Evolutionary conservation across 2,329 filamentous ascomycete genomes (phyloP).

Genomic region (Diaporthe citri): DNA sequence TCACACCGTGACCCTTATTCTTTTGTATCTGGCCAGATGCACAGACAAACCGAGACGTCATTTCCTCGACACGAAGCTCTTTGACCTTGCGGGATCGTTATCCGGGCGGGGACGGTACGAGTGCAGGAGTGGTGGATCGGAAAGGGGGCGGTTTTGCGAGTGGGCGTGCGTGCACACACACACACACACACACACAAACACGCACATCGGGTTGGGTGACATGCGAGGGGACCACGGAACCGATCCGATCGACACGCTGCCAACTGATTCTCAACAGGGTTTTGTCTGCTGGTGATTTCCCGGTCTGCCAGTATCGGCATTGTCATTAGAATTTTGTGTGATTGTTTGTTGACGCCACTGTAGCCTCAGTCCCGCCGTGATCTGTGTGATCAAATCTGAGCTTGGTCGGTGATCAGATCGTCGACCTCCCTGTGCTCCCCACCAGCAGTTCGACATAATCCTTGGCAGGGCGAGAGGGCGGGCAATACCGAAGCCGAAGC

Average conservation of each 20-base stretch:
- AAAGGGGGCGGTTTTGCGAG: conserved; percentile 10
- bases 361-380: conserved; percentile 20
- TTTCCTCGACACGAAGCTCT: conserved; percentile 13
- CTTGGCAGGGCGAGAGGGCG: background rate
- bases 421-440: background rate
- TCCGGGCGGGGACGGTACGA: conserved; percentile 12
- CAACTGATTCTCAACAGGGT: conserved; percentile 4
- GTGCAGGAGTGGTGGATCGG: conserved; percentile 7
- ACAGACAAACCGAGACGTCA: conserved; percentile 2
- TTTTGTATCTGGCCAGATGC: background rate
- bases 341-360: background rate
- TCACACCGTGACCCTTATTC: background rate
- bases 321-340: background rate
- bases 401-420: background rate
- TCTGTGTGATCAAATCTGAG: conserved; percentile 22
- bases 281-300: background rate
- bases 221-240: background rate
- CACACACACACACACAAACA: background rate
- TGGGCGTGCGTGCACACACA: background rate
- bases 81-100: conserved; percentile 18
- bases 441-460: background rate
- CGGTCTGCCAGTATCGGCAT: background rate
- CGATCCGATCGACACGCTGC: conserved; percentile 13
- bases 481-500: background rate
- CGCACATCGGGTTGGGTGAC: background rate